Conservation (phyloP, 2,329 filamentous ascomycete species). For the Aspergillus sp. region DNA sequence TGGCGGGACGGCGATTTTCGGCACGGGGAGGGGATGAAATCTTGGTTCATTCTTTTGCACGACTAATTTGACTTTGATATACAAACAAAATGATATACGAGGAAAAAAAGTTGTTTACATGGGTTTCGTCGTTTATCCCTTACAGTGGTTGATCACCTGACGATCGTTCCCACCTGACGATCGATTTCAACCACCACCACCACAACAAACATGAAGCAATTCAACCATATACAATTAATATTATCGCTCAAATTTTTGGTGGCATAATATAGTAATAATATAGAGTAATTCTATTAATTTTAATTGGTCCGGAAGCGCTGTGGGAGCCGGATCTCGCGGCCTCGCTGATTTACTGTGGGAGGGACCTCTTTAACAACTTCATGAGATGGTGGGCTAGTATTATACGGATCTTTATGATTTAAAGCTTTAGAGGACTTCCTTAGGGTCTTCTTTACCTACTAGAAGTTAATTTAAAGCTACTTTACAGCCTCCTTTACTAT, state of each 20-base stretch:
- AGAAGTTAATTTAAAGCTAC: no score
- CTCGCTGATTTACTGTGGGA: neutral
- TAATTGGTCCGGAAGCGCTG: neutral
- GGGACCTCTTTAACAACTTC: neutral
- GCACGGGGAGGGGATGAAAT: neutral
- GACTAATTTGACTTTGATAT: no score
- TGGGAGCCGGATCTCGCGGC: neutral
- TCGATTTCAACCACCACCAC: no score
- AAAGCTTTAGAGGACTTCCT: slow-evolving; percentile 1
- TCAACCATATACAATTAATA: slow-evolving; percentile 5
- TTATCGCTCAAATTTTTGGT: neutral
- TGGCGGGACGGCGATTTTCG: neutral
- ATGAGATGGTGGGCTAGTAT: neutral
- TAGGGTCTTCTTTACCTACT: neutral
- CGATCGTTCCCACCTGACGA: no score
- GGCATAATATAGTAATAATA: neutral
- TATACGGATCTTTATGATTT: neutral
- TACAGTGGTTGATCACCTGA: no score
- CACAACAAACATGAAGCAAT: no score
- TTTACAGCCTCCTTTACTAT: neutral
- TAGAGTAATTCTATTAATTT: neutral
- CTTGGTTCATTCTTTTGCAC: no score
- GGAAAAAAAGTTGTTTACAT: no score
- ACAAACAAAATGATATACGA: no score
- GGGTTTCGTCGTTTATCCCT: no score